Percentiles rank a stretch among this genome's conserved stretches.
phyloP scores from a whole-genome alignment of 83 land plant species.

The Picea abies region DNA sequence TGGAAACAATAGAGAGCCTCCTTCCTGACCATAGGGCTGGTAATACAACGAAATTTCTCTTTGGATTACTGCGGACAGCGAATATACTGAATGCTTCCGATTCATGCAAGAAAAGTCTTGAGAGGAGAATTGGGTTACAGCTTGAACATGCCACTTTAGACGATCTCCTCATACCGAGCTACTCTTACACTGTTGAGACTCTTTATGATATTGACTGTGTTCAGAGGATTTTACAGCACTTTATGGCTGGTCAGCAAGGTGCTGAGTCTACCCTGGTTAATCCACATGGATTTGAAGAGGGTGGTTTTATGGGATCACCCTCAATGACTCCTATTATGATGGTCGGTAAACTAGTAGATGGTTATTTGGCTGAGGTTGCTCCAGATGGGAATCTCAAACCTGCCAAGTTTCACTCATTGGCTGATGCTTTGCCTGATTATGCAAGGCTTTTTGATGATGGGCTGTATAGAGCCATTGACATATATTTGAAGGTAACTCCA shows the following conservation, averaged over 20 bases:
- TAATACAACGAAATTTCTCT: slow-evolving; percentile 43
- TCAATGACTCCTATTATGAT: slow-evolving; percentile 32
- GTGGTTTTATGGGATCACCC: slow-evolving; percentile 28
- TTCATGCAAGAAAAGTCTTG: slow-evolving; percentile 49
- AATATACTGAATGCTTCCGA: slow-evolving; percentile 66
- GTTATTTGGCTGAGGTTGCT: slow-evolving; percentile 83
- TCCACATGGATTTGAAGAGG: slow-evolving; percentile 26
- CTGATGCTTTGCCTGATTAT: slow-evolving; percentile 66
- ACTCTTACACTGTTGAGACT: slow-evolving; percentile 85
- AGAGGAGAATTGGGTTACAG: slow-evolving; percentile 72
- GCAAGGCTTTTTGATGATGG: slow-evolving; percentile 80
- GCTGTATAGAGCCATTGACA: slow-evolving; percentile 85
- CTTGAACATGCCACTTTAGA: slow-evolving; percentile 82
- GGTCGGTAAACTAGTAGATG: slow-evolving; percentile 81
- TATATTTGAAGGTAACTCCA: slow-evolving; percentile 72
- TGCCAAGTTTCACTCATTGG: slow-evolving; percentile 65
- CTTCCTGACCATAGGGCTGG: slow-evolving; percentile 55
- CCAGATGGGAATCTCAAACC: slow-evolving; percentile 81
- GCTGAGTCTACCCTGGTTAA: background rate
- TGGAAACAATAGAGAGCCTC: slow-evolving; percentile 57
- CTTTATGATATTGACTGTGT: slow-evolving; percentile 88
- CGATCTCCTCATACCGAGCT: slow-evolving; percentile 88
- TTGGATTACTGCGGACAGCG: slow-evolving; percentile 71
- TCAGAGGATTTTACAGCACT: slow-evolving; percentile 64
- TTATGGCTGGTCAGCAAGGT: slow-evolving; percentile 15